phyloP scores from a whole-genome alignment of 2,329 filamentous ascomycete species.

The Coniochaeta prunicola region DNA sequence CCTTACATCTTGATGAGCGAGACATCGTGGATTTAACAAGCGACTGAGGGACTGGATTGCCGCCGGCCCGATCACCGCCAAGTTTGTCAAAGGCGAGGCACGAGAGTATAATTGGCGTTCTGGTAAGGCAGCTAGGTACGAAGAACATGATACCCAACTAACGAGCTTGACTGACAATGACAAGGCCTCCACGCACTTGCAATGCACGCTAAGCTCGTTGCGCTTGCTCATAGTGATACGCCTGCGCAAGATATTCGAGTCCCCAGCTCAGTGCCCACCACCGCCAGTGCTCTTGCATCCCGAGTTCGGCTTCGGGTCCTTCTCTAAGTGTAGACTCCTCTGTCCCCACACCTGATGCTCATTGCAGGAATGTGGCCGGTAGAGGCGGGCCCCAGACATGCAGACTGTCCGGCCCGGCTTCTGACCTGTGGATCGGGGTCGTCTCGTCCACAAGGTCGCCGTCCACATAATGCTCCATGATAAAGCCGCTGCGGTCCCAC shows the following conservation, averaged over 20 bases:
- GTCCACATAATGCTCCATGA: constrained; percentile 55
- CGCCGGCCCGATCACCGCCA: too few relatives aligned
- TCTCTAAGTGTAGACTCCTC: too few relatives aligned
- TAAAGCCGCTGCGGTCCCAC: constrained; percentile 45
- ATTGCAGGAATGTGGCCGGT: background rate
- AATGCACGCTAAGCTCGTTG: background rate
- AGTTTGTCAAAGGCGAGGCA: too few relatives aligned
- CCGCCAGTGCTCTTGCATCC: too few relatives aligned
- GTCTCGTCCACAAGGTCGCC: constrained; percentile 51
- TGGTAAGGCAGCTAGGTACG: too few relatives aligned
- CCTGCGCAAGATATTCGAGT: too few relatives aligned
- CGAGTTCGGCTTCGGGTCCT: too few relatives aligned
- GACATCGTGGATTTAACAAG: background rate
- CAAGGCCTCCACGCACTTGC: background rate
- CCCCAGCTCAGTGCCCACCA: too few relatives aligned
- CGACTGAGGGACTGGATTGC: background rate
- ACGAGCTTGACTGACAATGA: background rate
- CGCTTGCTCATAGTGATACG: background rate
- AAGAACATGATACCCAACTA: too few relatives aligned
- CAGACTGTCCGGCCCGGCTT: constrained; percentile 8
- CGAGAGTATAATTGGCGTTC: too few relatives aligned
- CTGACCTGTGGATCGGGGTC: constrained; percentile 23
- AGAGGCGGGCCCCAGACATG: constrained; percentile 8
- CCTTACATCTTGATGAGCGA: background rate
- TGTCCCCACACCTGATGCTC: background rate